Base-by-base conservation (phyloP, 2,329 filamentous ascomycete genomes). In the Cercospora zeina region DNA sequence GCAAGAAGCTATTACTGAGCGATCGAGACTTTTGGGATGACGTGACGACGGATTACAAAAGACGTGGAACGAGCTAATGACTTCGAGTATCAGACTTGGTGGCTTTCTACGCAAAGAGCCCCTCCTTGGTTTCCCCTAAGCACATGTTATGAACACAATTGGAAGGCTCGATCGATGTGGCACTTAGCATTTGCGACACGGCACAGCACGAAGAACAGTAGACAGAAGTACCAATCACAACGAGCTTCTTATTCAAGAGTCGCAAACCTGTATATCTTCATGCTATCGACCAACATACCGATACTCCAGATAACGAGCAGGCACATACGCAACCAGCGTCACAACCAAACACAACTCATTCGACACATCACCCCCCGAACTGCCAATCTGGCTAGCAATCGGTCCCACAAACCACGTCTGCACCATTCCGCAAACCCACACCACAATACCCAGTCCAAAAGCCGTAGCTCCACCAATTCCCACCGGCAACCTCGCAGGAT, bases 391-490 rank as follows among this genome's bases (percentile, higher is more conserved):
- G 55, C 76, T 77, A 2, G 83, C 85, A 61, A 88, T 74, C 0
- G 87, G 87, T 0, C 87, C 87, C 14, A 70, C 64, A 56, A 70
- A 68, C 63, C 61, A 61, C 42, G 70, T 72, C 64, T 72, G 63
- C 8, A 69, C 70, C 84, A 87, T 87, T 1, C 84, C 85, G 69
- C 86, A 75, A 21, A 83, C 76, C 75, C 82, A 84, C 7, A 74
- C 74, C 5, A 77, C 63, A 1, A 77, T 72, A 5, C 77, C 77
- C 0, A 79, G 62, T 1, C 71, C 67, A 56, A 80, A 77, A 4
- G 77, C 75, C 1, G 71, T 62, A 4, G 73, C 72, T 2, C 74
- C 78, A 6, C 78, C 78, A 51, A 78, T 71, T 7, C 79, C 79
- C 6, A 75, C 59, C 0, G 79, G 79, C 39, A 81, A 68, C 33